Evolutionary conservation across 768 basidiomycete genomes (phyloP), one percentile per base, ranked within the genome.

Genomic region (Artomyces pyxidatus): DNA sequence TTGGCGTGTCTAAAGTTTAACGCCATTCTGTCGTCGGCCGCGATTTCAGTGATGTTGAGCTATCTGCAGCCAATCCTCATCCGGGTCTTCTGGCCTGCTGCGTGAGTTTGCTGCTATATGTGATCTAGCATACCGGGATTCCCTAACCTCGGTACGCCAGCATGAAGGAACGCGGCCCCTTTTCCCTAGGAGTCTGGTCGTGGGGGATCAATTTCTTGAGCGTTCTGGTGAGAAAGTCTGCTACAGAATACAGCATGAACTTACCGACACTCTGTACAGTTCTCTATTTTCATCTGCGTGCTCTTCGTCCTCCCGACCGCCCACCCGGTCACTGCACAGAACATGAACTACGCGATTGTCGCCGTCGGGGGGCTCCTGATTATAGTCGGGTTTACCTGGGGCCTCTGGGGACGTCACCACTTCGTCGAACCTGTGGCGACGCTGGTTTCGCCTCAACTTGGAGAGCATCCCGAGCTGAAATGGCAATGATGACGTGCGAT

Each of bases 311-410:
- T 80, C 19, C 77, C 77, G 6, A 80, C 77, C n/a, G 67, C 72
- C 1, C 68, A 67, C 42, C 78, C 77, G 0, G 76, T 77, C 12
- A 72, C 63, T 32, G 51, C 64, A 38, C 55, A 70, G 41, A 74
- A 77, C 59, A 81, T 80, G 78, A 80, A 80, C 59, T 79, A 81
- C 51, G 68, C 78, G 0, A 64, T 80, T 42, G 68, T 80, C 3
- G 76, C 77, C 4, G 65, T 79, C 19, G 76, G 75, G 6, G 73
- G 64, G 0, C 63, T 78, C 14, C 53, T 68, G 21, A 26, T 76
- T 27, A 55, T 78, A n/a, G 76, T 78, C 14, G 60, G 62, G 4
- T 25, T 68, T 0, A 71, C 71, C 28, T 78, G 77, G 78, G 16
- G 66, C 5, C 51, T 67, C 37, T 78, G 75, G 77, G 75, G 76